phyloP scores from a whole-genome alignment of 176 grass and related monocot genomes.

The Carex littledalei region DNA sequence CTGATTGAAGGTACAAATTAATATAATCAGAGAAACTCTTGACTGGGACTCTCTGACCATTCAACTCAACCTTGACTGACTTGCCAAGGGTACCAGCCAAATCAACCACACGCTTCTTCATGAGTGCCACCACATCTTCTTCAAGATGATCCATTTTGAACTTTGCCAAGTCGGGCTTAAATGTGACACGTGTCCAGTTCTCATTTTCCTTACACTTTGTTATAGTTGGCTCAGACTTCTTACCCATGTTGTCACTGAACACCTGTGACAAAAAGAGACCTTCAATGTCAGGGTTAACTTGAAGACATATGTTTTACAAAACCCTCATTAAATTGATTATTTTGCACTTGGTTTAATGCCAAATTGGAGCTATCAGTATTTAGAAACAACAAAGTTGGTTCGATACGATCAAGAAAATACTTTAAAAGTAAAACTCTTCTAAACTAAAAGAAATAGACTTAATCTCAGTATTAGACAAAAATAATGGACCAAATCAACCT shows the following conservation, averaged over 20 bases:
- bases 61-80: conserved; percentile 81
- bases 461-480: background rate
- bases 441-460: background rate
- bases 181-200: conserved; percentile 84
- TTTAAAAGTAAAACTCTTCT: background rate
- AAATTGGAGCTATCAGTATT: background rate
- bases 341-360: background rate
- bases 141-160: conserved; percentile 76
- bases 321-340: background rate
- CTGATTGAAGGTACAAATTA: conserved; percentile 51
- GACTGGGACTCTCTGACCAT: conserved; percentile 49
- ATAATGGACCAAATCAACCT: background rate
- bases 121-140: conserved; percentile 77
- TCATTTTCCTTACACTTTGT: conserved; percentile 63
- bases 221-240: conserved; percentile 63
- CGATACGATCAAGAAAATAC: background rate
- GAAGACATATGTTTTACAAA: background rate
- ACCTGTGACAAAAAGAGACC: conserved; percentile 32
- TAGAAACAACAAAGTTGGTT: background rate
- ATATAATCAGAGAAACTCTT: conserved; percentile 62
- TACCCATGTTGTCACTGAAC: conserved; percentile 81
- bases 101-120: conserved; percentile 89
- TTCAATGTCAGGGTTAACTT: background rate
- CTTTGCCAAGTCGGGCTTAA: conserved; percentile 81
- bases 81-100: conserved; percentile 75